Conservation (phyloP, 2,329 filamentous ascomycete species). For the Pleoardoris graminearum region DNA sequence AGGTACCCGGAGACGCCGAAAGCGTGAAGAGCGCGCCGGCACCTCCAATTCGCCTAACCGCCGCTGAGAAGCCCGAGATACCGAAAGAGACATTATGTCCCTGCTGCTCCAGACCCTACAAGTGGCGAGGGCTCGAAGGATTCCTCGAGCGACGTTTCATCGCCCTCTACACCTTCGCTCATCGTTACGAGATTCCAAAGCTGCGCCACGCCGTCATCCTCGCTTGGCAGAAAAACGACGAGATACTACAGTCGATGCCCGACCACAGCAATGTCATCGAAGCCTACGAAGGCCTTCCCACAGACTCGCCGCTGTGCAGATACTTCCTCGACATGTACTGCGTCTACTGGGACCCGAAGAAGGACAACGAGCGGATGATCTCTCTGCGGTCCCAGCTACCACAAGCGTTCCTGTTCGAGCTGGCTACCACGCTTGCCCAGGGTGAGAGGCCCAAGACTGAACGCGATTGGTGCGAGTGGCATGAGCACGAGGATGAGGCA, state of each 20-base stretch:
- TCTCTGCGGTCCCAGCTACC: slow-evolving; percentile 39
- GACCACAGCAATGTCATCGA: slow-evolving; percentile 44
- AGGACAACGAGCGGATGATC: slow-evolving; percentile 36
- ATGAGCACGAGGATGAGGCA: slow-evolving; percentile 40
- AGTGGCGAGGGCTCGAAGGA: slow-evolving; percentile 43
- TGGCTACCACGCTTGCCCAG: slow-evolving; percentile 37
- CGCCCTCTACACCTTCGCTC: slow-evolving; percentile 38
- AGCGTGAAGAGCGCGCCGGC: slow-evolving; percentile 26
- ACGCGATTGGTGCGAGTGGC: slow-evolving; percentile 44
- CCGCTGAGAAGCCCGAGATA: slow-evolving; percentile 38
- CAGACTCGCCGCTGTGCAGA: slow-evolving; percentile 35
- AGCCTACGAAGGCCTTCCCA: slow-evolving; percentile 36
- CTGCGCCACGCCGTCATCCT: slow-evolving; percentile 38
- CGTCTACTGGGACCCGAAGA: slow-evolving; percentile 43
- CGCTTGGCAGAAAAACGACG: slow-evolving; percentile 43
- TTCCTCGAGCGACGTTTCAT: slow-evolving; percentile 44
- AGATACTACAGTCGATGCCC: slow-evolving; percentile 42
- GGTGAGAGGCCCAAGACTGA: slow-evolving; percentile 42
- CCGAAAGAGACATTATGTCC: slow-evolving; percentile 42
- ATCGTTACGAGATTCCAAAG: slow-evolving; percentile 38
- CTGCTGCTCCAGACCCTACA: slow-evolving; percentile 42
- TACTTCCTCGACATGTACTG: slow-evolving; percentile 45
- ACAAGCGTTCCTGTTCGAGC: slow-evolving; percentile 40
- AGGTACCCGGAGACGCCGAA: slow-evolving; percentile 35
- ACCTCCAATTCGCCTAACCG: slow-evolving; percentile 32